Evolutionary conservation across 2,329 filamentous ascomycete genomes (phyloP).

Genomic region (Hymenoscyphus linearis): DNA sequence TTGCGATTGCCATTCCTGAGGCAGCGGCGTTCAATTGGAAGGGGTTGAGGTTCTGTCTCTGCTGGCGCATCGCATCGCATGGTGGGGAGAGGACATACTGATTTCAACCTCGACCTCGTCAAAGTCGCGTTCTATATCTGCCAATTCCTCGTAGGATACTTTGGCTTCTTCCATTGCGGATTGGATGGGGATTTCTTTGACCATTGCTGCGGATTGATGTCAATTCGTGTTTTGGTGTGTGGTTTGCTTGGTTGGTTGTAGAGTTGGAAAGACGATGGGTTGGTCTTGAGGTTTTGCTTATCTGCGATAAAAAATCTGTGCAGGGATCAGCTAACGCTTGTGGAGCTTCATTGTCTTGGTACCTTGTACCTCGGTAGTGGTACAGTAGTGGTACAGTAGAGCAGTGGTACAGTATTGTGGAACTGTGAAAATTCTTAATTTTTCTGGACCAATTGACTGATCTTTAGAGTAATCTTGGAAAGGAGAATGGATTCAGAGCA

Average conservation of each 20-base stretch:
- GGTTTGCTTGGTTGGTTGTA: background rate
- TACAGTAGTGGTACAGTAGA: no score
- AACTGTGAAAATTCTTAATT: background rate
- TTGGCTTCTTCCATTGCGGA: constrained; percentile 37
- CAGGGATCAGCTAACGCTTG: background rate
- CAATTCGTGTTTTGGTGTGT: background rate
- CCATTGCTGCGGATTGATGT: constrained; percentile 28
- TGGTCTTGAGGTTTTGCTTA: background rate
- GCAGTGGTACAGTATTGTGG: no score
- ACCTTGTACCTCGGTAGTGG: no score
- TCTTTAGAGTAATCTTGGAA: background rate
- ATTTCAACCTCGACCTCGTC: constrained; percentile 78
- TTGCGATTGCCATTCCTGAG: background rate
- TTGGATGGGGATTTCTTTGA: constrained; percentile 1
- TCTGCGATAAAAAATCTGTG: background rate
- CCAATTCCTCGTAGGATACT: constrained; percentile 70
- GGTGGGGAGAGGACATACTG: constrained; percentile 50
- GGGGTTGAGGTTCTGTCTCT: background rate
- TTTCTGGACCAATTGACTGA: background rate
- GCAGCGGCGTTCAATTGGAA: background rate
- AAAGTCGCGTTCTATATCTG: constrained; percentile 76
- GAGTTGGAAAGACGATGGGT: background rate
- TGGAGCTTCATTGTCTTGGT: background rate
- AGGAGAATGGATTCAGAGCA: no score
- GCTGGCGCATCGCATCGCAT: background rate